A percentile compares a stretch with the other conserved stretches of the same genome.
phyloP scores from a whole-genome alignment of 2,329 filamentous ascomycete genomes.

The Alternaria rosae region DNA sequence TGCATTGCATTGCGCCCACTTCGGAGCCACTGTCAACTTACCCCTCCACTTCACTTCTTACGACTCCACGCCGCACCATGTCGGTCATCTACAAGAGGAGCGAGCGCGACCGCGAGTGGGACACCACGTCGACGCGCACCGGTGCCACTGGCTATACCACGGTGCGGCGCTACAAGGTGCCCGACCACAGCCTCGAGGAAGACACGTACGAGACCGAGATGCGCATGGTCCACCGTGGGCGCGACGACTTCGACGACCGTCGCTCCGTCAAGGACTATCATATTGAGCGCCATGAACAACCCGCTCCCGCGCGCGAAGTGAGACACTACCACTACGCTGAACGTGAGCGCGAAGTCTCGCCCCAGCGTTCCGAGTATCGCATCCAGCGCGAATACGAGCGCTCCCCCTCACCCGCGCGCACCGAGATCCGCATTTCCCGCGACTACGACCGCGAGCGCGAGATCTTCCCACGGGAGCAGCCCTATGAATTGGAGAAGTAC shows the following conservation, averaged over 20 bases:
- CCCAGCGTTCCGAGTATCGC: constrained; percentile 58
- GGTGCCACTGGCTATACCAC: constrained; percentile 58
- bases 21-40: constrained; percentile 1
- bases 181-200: constrained; percentile 54
- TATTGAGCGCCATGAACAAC: constrained; percentile 43
- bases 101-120: constrained; percentile 57
- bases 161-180: constrained; percentile 67
- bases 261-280: constrained; percentile 49
- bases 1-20: constrained; percentile 9
- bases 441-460: constrained; percentile 45
- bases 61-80: constrained; percentile 40
- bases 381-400: constrained; percentile 60
- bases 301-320: constrained; percentile 42
- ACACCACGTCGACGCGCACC: constrained; percentile 39
- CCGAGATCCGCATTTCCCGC: constrained; percentile 42
- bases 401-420: constrained; percentile 55
- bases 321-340: constrained; percentile 50
- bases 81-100: constrained; percentile 54
- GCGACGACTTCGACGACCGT: constrained; percentile 43
- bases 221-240: constrained; percentile 55
- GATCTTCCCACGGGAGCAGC: constrained; percentile 36
- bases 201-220: constrained; percentile 58
- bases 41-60: constrained; percentile 5
- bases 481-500: constrained; percentile 58
- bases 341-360: constrained; percentile 43